phyloP scores from a whole-genome alignment of 805 yeast genomes.

The Teunomyces lycoperdinae region DNA sequence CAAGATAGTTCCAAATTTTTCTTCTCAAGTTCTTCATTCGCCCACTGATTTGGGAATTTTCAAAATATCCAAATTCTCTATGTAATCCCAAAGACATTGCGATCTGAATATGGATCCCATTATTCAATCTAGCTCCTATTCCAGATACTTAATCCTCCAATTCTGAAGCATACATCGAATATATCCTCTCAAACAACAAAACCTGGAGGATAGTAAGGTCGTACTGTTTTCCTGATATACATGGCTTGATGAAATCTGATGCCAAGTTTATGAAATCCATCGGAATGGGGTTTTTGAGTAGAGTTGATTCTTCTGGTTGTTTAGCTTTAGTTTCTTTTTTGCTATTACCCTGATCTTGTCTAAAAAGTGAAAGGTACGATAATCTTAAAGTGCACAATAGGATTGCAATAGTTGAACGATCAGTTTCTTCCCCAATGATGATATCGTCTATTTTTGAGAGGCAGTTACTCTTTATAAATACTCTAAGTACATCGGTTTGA shows the following conservation, averaged over 20 bases:
- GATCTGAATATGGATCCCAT: slow-evolving; percentile 29
- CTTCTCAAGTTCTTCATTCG: slow-evolving; percentile 40
- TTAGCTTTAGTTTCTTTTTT: slow-evolving; percentile 1
- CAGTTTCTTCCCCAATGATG: slow-evolving; percentile 6
- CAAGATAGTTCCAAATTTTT: slow-evolving; percentile 55
- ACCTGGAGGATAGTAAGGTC: slow-evolving; percentile 18
- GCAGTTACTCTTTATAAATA: not conserved
- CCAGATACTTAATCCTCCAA: slow-evolving; percentile 8
- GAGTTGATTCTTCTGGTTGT: not conserved
- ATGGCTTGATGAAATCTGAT: slow-evolving; percentile 10
- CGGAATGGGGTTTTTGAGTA: slow-evolving; percentile 13
- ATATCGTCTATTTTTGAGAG: not conserved
- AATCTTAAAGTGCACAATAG: slow-evolving; percentile 15
- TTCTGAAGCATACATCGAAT: slow-evolving; percentile 14
- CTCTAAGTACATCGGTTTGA: slow-evolving; percentile 5
- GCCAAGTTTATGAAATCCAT: slow-evolving; percentile 15
- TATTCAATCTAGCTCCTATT: slow-evolving; percentile 16
- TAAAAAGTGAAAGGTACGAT: slow-evolving; percentile 15
- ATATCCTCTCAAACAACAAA: slow-evolving; percentile 11
- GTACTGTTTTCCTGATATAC: slow-evolving; percentile 8
- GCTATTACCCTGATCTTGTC: slow-evolving; percentile 11
- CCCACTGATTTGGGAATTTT: slow-evolving; percentile 12
- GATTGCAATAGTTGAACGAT: slow-evolving; percentile 12
- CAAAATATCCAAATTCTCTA: slow-evolving; percentile 36
- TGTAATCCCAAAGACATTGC: slow-evolving; percentile 37